Percentiles rank a stretch among this genome's conserved stretches.
phyloP scores from a whole-genome alignment of 108 stramenopile species.

The Nitzschia sp. region DNA sequence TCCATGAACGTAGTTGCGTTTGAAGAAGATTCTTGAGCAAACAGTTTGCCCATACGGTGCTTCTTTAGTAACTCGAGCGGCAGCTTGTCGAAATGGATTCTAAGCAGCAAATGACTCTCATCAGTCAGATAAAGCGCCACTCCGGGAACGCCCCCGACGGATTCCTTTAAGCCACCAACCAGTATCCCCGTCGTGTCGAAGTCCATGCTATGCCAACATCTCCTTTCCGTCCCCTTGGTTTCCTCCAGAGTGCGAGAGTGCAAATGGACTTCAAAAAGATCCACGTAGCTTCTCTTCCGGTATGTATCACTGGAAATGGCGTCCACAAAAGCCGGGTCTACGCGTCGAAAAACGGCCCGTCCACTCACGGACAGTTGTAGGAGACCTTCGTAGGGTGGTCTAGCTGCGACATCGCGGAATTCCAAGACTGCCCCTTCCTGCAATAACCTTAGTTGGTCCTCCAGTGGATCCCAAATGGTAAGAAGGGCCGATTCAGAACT shows the following conservation, averaged over 20 bases:
- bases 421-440: slow-evolving; percentile 60
- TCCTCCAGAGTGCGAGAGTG: slow-evolving; percentile 31
- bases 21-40: too few species aligned
- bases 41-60: slow-evolving; percentile 4
- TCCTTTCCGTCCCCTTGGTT: background rate
- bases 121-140: slow-evolving; percentile 11
- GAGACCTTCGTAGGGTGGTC: slow-evolving; percentile 44
- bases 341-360: slow-evolving; percentile 49
- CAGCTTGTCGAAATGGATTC: slow-evolving; percentile 18
- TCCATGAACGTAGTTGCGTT: too few species aligned
- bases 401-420: slow-evolving; percentile 59
- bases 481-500: slow-evolving; percentile 39
- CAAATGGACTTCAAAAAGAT: slow-evolving; percentile 48
- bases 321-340: background rate
- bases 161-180: background rate
- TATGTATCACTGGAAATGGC: slow-evolving; percentile 19
- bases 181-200: slow-evolving; percentile 12
- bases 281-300: slow-evolving; percentile 41
- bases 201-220: background rate
- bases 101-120: slow-evolving; percentile 18
- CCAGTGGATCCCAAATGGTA: slow-evolving; percentile 76
- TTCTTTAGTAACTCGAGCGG: background rate
- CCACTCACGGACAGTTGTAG: slow-evolving; percentile 60
- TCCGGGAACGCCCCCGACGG: background rate
- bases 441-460: slow-evolving; percentile 63